Evolutionary conservation across 495 filamentous ascomycete genomes (phyloP).

Genomic region (Baudoinia panamericana): DNA sequence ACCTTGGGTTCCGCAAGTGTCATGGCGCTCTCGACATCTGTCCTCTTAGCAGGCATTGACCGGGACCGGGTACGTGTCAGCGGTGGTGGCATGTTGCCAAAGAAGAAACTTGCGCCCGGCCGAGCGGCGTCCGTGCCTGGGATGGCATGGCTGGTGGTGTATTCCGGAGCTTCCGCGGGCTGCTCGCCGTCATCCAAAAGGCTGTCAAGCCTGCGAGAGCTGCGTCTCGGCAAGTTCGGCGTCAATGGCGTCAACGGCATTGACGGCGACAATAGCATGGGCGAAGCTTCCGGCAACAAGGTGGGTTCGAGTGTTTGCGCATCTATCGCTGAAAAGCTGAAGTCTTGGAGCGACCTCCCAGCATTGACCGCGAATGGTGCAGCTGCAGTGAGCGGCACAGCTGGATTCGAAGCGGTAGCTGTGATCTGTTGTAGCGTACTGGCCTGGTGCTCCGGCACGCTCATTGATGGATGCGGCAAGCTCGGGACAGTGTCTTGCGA

Average conservation of each 20-base stretch:
- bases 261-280: no score
- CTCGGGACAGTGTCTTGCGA: conserved; percentile 18
- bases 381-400: conserved; percentile 9
- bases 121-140: conserved; percentile 13
- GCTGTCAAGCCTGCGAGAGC: conserved; percentile 10
- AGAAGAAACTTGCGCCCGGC: conserved; percentile 16
- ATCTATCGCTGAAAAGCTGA: conserved; percentile 26
- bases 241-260: background rate
- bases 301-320: conserved; percentile 16
- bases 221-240: conserved; percentile 11
- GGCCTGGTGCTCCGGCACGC: background rate
- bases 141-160: background rate
- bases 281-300: background rate
- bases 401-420: conserved; percentile 6
- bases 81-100: conserved; percentile 3
- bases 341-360: background rate
- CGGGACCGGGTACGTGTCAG: background rate
- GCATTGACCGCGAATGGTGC: conserved; percentile 6
- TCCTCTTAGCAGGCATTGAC: background rate
- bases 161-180: background rate
- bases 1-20: conserved; percentile 12
- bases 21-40: background rate
- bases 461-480: background rate
- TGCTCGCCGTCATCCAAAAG: conserved; percentile 4
- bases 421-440: background rate